A percentile compares a stretch with the other conserved stretches of the same genome.
Conservation (phyloP, 1,284 basidiomycete species). For the Papiliotrema nemorosa region DNA sequence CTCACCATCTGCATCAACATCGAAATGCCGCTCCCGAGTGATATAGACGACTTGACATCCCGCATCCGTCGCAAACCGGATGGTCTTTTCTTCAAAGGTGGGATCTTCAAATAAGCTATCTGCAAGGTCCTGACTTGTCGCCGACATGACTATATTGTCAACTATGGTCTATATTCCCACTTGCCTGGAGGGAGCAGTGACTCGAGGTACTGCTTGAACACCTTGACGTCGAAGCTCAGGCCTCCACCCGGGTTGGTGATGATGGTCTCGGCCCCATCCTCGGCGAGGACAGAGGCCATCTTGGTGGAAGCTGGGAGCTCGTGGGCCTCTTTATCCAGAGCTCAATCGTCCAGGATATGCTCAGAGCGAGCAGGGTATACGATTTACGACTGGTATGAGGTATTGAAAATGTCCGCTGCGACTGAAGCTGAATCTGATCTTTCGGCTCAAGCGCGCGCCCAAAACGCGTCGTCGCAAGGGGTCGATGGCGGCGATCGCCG, state of each 20-base stretch:
- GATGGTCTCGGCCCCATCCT: constrained; percentile 25
- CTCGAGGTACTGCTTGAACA: constrained; percentile 41
- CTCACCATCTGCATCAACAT: constrained; percentile 40
- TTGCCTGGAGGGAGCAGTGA: constrained; percentile 40
- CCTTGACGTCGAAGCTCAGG: constrained; percentile 39
- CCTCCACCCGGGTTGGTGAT: constrained; percentile 11
- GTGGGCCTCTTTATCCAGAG: neutral
- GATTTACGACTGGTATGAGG: no score
- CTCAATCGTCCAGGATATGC: neutral
- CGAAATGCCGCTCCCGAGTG: constrained; percentile 35
- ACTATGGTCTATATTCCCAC: constrained; percentile 1
- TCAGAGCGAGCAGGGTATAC: neutral
- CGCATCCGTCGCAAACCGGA: constrained; percentile 43
- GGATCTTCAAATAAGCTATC: constrained; percentile 42
- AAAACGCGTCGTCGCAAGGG: no score
- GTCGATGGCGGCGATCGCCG: no score
- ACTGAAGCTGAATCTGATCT: no score
- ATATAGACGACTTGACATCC: constrained; percentile 48
- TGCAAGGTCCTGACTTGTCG: constrained; percentile 37
- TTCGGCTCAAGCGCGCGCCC: no score
- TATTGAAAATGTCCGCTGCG: no score
- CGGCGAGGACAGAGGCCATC: constrained; percentile 10
- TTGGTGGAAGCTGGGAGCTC: neutral
- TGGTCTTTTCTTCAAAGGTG: constrained; percentile 43
- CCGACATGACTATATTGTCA: constrained; percentile 43